A percentile compares a stretch with the other conserved stretches of the same genome.
Evolutionary conservation across 129 eudicot genomes (phyloP).

Genomic region (Pseudognaphalium luteoalbum): DNA sequence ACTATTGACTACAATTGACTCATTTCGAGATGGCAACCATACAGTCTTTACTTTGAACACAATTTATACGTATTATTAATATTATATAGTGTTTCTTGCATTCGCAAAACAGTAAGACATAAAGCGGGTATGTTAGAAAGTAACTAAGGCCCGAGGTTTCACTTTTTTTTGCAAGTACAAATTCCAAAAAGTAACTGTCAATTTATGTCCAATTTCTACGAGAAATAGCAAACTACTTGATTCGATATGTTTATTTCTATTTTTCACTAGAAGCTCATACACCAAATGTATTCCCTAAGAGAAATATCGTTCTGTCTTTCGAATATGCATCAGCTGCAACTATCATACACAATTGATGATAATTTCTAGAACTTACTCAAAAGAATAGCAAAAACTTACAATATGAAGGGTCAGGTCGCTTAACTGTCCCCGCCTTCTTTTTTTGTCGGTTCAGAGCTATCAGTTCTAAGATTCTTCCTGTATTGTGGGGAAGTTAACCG

Average conservation of each 20-base stretch:
- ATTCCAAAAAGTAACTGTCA: neutral
- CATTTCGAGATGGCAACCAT: neutral
- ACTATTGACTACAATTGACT: neutral
- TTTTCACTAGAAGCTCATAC: neutral
- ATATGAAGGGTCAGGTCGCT: neutral
- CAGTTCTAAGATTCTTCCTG: slow-evolving; percentile 57
- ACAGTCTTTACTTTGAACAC: neutral
- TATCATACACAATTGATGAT: slow-evolving; percentile 13
- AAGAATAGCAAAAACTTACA: slow-evolving; percentile 17
- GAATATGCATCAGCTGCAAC: slow-evolving; percentile 2
- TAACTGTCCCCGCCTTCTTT: slow-evolving; percentile 44
- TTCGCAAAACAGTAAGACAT: too few species aligned
- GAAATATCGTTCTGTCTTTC: neutral
- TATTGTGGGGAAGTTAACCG: slow-evolving; percentile 67
- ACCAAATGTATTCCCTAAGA: neutral
- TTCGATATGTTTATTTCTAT: neutral
- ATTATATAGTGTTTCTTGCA: neutral
- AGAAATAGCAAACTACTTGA: neutral
- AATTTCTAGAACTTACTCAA: slow-evolving; percentile 7
- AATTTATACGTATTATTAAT: too few species aligned
- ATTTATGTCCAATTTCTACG: neutral
- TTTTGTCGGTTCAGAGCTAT: slow-evolving; percentile 44
- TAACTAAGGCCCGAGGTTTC: too few species aligned
- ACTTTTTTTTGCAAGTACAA: neutral
- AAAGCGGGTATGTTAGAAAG: too few species aligned